These are phyloP conservation scores for Xylaria flabelliformis DNA, from an alignment of 495 filamentous ascomycete species.

Conservation along the genomic window DNA sequence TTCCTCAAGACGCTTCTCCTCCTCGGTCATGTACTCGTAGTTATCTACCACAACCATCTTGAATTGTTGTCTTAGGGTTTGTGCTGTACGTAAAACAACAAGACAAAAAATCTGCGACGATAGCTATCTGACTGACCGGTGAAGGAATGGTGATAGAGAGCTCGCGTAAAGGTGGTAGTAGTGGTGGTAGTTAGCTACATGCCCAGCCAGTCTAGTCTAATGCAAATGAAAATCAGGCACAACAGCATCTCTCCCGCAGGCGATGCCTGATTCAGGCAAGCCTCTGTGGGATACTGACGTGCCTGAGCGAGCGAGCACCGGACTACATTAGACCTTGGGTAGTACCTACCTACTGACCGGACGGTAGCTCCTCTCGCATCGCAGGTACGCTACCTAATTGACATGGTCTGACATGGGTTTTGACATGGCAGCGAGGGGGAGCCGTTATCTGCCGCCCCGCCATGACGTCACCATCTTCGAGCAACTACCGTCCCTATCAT, in stretches of 20 bases:
- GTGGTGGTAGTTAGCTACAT: background rate
- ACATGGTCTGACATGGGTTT: background rate
- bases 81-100: background rate
- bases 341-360: background rate
- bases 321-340: background rate
- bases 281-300: background rate
- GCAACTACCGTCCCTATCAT: background rate
- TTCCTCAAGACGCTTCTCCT: slow-evolving; percentile 87
- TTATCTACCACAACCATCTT: slow-evolving; percentile 87
- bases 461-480: slow-evolving; percentile 21
- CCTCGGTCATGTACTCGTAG: slow-evolving; percentile 80
- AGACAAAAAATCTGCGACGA: background rate
- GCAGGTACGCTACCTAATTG: background rate
- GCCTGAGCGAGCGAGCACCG: slow-evolving; percentile 5
- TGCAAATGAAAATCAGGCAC: slow-evolving; percentile 26
- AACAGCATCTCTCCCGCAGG: slow-evolving; percentile 12
- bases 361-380: background rate
- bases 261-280: slow-evolving; percentile 23
- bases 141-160: slow-evolving; percentile 4
- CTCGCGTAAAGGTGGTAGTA: slow-evolving; percentile 1
- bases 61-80: background rate
- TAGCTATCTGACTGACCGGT: background rate
- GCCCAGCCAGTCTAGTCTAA: slow-evolving; percentile 1
- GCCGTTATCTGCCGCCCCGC: slow-evolving; percentile 15
- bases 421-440: slow-evolving; percentile 4